These are phyloP conservation scores for Mycena chlorophos DNA, from an alignment of 768 basidiomycete genomes.

Conservation along the genomic window DNA sequence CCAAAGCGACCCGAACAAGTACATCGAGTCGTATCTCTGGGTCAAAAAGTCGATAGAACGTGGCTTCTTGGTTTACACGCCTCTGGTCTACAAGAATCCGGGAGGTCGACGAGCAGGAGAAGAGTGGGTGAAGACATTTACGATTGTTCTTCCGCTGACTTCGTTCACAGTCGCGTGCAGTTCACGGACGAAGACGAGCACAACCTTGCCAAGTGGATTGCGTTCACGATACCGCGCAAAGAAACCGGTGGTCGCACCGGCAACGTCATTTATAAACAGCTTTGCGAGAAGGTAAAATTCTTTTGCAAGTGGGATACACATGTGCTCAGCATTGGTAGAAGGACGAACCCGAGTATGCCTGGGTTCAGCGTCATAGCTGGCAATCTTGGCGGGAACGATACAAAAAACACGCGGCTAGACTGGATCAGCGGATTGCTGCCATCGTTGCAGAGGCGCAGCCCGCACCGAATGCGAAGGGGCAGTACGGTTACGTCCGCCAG, in stretches of 20 bases:
- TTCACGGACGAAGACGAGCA: slow-evolving; percentile 79
- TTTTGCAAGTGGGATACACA: background rate
- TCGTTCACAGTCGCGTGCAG: slow-evolving; percentile 60
- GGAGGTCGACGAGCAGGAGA: slow-evolving; percentile 80
- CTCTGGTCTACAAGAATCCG: slow-evolving; percentile 80
- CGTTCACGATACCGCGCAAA: slow-evolving; percentile 80
- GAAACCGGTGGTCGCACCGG: slow-evolving; percentile 81
- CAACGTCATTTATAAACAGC: slow-evolving; percentile 79
- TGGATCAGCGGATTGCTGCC: slow-evolving; percentile 61
- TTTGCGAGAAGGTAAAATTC: slow-evolving; percentile 63
- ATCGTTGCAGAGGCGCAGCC: slow-evolving; percentile 75
- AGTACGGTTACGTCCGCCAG: slow-evolving; percentile 79
- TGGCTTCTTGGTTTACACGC: slow-evolving; percentile 64
- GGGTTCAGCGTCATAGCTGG: slow-evolving; percentile 85
- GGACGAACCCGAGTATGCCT: slow-evolving; percentile 68
- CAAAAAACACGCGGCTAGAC: slow-evolving; percentile 74
- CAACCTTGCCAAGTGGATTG: slow-evolving; percentile 76
- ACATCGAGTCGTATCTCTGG: slow-evolving; percentile 81
- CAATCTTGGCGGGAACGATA: slow-evolving; percentile 89
- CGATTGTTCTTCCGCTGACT: background rate
- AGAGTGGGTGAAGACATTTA: slow-evolving; percentile 62
- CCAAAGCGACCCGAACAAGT: slow-evolving; percentile 69
- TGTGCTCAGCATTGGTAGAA: slow-evolving; percentile 38
- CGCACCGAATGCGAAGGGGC: slow-evolving; percentile 71
- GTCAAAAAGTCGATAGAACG: slow-evolving; percentile 81